These are phyloP conservation scores for Kodamaea kaohsiungensis DNA, from an alignment of 805 yeast genomes.

Conservation along the genomic window DNA sequence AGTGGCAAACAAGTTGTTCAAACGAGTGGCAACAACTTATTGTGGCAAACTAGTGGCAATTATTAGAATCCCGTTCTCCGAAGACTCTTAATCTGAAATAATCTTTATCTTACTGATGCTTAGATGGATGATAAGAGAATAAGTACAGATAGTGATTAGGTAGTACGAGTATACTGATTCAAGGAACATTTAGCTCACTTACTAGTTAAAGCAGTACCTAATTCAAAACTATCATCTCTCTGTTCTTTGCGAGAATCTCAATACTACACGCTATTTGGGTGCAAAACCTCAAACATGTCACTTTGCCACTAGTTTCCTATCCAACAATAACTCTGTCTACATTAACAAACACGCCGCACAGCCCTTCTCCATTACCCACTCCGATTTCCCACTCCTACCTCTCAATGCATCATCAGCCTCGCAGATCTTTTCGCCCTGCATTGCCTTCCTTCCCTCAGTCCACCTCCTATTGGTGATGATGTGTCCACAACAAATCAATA, in stretches of 20 bases:
- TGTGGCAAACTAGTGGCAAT: not conserved
- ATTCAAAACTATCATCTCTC: no score
- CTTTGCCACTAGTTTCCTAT: not conserved
- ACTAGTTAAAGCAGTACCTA: no score
- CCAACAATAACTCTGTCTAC: not conserved
- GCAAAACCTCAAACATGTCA: not conserved
- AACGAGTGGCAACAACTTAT: not conserved
- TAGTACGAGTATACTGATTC: no score
- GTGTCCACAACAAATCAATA: not conserved
- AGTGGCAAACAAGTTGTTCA: no score
- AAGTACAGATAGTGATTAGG: no score
- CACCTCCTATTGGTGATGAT: not conserved
- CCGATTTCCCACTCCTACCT: not conserved
- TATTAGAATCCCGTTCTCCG: no score
- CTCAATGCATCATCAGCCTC: not conserved
- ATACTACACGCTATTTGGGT: not conserved
- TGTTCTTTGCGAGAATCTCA: not conserved
- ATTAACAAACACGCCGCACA: not conserved
- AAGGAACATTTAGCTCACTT: no score
- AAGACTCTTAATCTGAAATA: not conserved
- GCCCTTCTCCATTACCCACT: not conserved
- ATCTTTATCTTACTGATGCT: not conserved
- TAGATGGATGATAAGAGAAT: not conserved
- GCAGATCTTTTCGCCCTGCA: not conserved
- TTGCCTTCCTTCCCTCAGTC: not conserved